A percentile compares a stretch with the other conserved stretches of the same genome.
These are phyloP conservation scores for Pholiota microspora DNA, from an alignment of 768 basidiomycete genomes.

Conservation along the genomic window DNA sequence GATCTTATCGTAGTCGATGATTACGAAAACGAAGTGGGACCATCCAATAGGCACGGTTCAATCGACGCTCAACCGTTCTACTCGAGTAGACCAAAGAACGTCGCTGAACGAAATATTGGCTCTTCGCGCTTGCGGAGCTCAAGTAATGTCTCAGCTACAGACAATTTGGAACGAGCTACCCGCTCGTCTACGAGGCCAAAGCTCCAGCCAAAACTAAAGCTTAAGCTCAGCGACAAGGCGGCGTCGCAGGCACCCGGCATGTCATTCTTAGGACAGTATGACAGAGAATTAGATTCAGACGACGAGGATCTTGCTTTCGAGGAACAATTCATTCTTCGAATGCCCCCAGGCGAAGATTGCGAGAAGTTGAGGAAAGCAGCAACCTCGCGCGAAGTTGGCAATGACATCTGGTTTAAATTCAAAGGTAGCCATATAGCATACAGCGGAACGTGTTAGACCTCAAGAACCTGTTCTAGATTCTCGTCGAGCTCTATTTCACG, in stretches of 20 bases:
- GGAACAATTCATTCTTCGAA: constrained; percentile 92
- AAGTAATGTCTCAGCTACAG: constrained; percentile 23
- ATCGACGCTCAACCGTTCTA: constrained; percentile 15
- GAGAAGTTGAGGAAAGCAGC: constrained; percentile 83
- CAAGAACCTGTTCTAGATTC: constrained; percentile 76
- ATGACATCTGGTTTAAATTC: constrained; percentile 97
- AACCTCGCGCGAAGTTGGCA: constrained; percentile 68
- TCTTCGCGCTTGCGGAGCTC: constrained; percentile 34
- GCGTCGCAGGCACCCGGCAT: constrained; percentile 79
- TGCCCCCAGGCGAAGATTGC: constrained; percentile 83
- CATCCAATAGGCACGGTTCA: constrained; percentile 26
- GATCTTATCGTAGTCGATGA: constrained; percentile 66
- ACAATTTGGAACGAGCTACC: constrained; percentile 49
- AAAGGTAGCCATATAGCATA: constrained; percentile 55
- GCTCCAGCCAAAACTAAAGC: constrained; percentile 76
- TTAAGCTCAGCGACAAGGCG: constrained; percentile 83
- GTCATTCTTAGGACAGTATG: constrained; percentile 89
- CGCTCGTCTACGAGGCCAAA: constrained; percentile 54
- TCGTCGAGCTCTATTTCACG: constrained; percentile 85
- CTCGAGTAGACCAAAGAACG: constrained; percentile 21
- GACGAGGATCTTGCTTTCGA: constrained; percentile 95
- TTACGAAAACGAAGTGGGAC: constrained; percentile 38
- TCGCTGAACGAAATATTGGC: constrained; percentile 24
- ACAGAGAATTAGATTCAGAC: constrained; percentile 92
- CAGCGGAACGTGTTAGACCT: background rate